Base-by-base conservation (phyloP, 768 basidiomycete species). In the Suillus paluster region DNA sequence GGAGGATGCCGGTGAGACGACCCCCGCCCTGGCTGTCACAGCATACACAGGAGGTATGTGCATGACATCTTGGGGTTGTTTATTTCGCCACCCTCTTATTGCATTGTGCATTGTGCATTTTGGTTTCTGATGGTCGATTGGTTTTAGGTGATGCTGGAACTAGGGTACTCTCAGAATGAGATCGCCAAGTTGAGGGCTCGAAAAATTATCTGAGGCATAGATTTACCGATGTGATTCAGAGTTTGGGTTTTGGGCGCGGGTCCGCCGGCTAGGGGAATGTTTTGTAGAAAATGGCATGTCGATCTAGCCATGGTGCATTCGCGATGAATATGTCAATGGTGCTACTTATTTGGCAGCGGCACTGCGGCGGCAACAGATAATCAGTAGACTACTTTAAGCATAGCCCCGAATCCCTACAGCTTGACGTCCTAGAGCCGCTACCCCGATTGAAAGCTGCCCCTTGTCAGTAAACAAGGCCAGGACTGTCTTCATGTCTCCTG, bases 11-110 rank as follows among this genome's bases (percentile, higher is more conserved):
- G 34, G 83, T 94, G 45, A 81, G 79, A 54, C 82, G 85, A 61
- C 84, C 92, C n/a, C 93, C 94, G 12, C 94, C 94, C n/a, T 94
- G 87, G 83, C 80, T 93, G 25, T 92, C 91, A 57, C 86, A 95
- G 67, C 94, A 95, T 74, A 95, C 93, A 15, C 79, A 77, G 4
- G 90, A 94, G 85, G 90, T 89, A 71, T 48, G 75, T 55, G 54
- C 38, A 19, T 38, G 38, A 55, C 36, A 55, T 55, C 53, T 54
- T 21, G 33, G 34, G 11, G 33, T 34, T 36, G n/a, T 52, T 53
- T 34, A 38, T 38, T 38, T 23, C 53, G 21, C 53, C 23, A 55
- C 53, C 36, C 53, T 55, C n/a, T 46, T 25, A 46, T 55, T 55
- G 23, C 36, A 38, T 30, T 42, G 17, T 58, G 30, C 41, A 60